Conservation (phyloP, 345 rosid species). For the Barbarea vulgaris region DNA sequence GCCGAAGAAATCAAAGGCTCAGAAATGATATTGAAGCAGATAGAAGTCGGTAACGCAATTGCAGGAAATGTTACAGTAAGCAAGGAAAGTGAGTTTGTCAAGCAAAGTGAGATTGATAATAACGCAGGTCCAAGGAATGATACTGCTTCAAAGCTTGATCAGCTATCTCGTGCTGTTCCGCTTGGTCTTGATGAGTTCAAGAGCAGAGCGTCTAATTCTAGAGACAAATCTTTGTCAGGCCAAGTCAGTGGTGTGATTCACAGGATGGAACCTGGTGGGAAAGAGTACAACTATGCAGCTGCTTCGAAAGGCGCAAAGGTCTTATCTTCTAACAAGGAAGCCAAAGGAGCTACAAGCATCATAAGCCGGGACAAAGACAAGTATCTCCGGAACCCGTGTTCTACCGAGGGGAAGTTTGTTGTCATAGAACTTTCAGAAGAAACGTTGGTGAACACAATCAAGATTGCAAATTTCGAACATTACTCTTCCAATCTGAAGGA, state of each 20-base stretch:
- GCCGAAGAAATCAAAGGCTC: not conserved
- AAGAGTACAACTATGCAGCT: slow-evolving; percentile 87
- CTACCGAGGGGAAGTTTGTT: slow-evolving; percentile 83
- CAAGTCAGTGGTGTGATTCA: slow-evolving; percentile 69
- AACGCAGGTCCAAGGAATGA: slow-evolving; percentile 12
- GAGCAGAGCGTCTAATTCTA: slow-evolving; percentile 68
- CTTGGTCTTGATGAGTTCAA: slow-evolving; percentile 90
- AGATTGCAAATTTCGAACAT: slow-evolving; percentile 92
- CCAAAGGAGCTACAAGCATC: slow-evolving; percentile 86
- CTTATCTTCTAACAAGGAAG: slow-evolving; percentile 83
- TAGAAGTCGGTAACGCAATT: not conserved
- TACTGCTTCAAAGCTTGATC: slow-evolving; percentile 46
- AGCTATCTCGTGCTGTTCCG: slow-evolving; percentile 60
- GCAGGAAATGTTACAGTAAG: slow-evolving; percentile 37
- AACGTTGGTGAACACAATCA: slow-evolving; percentile 80
- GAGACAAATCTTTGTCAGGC: slow-evolving; percentile 60
- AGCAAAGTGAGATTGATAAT: not conserved
- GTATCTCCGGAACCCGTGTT: slow-evolving; percentile 95
- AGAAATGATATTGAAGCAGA: not conserved
- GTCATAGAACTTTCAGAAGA: slow-evolving; percentile 96
- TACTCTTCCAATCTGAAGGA: slow-evolving; percentile 85
- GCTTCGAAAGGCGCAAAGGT: slow-evolving; percentile 93
- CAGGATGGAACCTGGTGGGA: slow-evolving; percentile 89
- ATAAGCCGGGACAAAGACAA: slow-evolving; percentile 84
- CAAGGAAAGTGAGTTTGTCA: slow-evolving; percentile 25